Evolutionary conservation across 768 basidiomycete genomes (phyloP), one percentile per base, ranked within the genome.

Genomic region (Phanerochaete sordida): DNA sequence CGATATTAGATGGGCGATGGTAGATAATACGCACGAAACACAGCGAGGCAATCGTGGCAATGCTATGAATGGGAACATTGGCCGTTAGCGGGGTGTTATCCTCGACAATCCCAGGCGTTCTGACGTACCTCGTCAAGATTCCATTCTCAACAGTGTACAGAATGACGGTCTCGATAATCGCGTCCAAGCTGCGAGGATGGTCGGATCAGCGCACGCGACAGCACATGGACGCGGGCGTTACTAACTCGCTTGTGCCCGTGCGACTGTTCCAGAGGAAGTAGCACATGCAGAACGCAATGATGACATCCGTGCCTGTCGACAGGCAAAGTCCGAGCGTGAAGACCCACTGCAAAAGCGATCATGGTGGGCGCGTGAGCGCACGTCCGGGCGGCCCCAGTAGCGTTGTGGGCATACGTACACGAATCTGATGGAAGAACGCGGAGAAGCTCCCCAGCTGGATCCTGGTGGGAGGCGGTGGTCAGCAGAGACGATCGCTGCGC

Each of bases 131-230:
- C 27, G 69, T 72, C 30, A 69, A 50, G 19, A 64, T 33, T 21
- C 68, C 70, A 58, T 66, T 70, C 58, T 72, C 68, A 26, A 72
- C 56, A 19, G 69, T 69, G 49, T 69, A 70, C 15, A 68, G 57
- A 13, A 67, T 66, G 27, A 70, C 61, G n/a, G 68, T 61, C 46
- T 70, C 64, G 23, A 72, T 63, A 13, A 70, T 61, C 8, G 62
- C 56, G 61, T 70, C 69, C 57, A 70, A 62, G 11, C 70, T 72
- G 48, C 13, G 15, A 27, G 50, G 12, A 56, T 31, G 2, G 37
- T 27, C 3, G 8, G 11, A 24, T 52, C 21, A 35, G 12, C 24
- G 12, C 19, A 30, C 33, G 35, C 13, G 28, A 30, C 16, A 30
- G 13, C 12, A 15, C 24, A 28, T 43, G 39, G 11, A 16, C 39